These are phyloP conservation scores for Mycena metata DNA, from an alignment of 768 basidiomycete genomes.

Conservation along the genomic window DNA sequence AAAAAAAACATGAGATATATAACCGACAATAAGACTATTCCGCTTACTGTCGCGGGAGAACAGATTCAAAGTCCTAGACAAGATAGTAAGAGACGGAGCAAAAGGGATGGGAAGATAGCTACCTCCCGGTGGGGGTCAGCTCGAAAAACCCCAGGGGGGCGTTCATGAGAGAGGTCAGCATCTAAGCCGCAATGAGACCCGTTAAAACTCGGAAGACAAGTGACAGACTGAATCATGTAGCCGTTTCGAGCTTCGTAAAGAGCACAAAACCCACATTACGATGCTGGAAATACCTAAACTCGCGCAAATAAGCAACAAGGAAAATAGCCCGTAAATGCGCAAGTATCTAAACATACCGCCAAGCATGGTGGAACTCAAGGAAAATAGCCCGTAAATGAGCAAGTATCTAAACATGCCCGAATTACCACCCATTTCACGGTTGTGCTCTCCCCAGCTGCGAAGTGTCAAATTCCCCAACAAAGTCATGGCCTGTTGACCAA, in stretches of 20 bases:
- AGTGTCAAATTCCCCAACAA: constrained; percentile 76
- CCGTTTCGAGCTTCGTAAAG: constrained; percentile 77
- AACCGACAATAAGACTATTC: not conserved
- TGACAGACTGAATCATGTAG: constrained; percentile 81
- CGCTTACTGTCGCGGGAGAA: constrained; percentile 84
- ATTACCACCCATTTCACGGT: constrained; percentile 70
- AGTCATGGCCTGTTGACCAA: constrained; percentile 69
- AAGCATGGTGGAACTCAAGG: constrained; percentile 67
- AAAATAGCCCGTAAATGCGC: no score
- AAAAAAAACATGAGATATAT: not conserved
- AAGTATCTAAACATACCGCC: no score
- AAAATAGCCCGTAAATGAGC: constrained; percentile 76
- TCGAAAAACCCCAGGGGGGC: constrained; percentile 94
- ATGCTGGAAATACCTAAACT: constrained; percentile 69
- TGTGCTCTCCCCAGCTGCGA: constrained; percentile 88
- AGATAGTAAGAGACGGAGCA: not conserved
- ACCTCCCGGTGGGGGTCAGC: constrained; percentile 88
- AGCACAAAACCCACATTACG: constrained; percentile 83
- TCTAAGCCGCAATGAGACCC: constrained; percentile 55
- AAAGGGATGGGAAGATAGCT: not conserved
- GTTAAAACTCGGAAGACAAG: not conserved
- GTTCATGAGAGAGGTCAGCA: constrained; percentile 84
- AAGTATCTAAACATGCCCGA: constrained; percentile 71
- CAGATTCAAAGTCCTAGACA: constrained; percentile 82
- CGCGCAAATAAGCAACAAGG: no score